Evolutionary conservation across 805 yeast genomes (phyloP).

Genomic region (Ogataea corticis): DNA sequence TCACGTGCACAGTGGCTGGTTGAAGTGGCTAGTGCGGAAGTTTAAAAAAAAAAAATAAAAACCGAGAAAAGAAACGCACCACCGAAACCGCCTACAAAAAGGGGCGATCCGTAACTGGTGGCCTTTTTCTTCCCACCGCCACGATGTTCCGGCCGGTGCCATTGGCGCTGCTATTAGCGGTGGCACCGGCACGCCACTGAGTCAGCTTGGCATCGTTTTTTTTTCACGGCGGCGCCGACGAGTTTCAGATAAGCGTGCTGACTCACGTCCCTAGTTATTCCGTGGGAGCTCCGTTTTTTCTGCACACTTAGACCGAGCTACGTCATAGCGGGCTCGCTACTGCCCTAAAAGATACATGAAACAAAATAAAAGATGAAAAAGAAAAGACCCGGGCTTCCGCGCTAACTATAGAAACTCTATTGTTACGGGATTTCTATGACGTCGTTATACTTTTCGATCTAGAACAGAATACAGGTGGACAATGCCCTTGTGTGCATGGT

Average conservation of each 20-base stretch:
- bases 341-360: background rate
- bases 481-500: background rate
- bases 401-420: background rate
- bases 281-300: background rate
- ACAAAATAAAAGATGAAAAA: background rate
- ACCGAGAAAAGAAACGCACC: no score
- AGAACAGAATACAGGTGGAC: background rate
- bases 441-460: constrained; percentile 2
- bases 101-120: no score
- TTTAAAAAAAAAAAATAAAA: no score
- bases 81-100: no score
- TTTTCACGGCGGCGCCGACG: no score
- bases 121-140: no score
- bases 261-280: background rate
- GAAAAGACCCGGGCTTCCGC: background rate
- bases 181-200: no score
- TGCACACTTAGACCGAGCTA: constrained; percentile 5
- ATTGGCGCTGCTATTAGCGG: no score
- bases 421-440: constrained; percentile 2
- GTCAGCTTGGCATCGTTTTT: no score
- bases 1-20: no score
- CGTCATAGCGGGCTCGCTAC: constrained; percentile 8
- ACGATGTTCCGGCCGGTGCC: no score
- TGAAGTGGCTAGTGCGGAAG: no score
- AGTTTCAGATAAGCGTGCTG: background rate